Conservation (phyloP, 148 eudicot species). For the Vaccinium vitisidaea region DNA sequence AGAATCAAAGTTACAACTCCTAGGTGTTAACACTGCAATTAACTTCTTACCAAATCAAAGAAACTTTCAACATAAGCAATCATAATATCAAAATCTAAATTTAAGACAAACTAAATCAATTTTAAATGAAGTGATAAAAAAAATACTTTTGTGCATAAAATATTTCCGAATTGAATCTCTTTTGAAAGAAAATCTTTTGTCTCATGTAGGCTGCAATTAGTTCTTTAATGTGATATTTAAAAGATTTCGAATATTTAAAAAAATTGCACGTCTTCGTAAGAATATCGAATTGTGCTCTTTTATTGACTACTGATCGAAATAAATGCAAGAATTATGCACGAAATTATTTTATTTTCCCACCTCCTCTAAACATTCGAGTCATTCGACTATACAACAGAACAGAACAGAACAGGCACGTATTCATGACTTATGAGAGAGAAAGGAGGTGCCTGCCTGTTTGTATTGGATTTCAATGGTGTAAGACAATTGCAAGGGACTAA, state of each 20-base stretch:
- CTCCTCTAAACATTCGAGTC: not conserved
- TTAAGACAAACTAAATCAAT: too few species aligned
- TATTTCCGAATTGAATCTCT: too few species aligned
- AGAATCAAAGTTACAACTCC: not conserved
- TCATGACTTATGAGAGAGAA: not conserved
- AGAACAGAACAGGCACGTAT: not conserved
- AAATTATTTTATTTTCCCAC: not conserved
- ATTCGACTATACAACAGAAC: not conserved
- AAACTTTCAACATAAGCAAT: not conserved
- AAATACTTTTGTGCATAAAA: too few species aligned
- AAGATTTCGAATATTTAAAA: not conserved
- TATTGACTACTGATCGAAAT: not conserved
- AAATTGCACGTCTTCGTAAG: not conserved
- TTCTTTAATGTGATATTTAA: too few species aligned
- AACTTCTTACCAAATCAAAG: not conserved
- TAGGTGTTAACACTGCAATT: not conserved
- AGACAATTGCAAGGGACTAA: slow-evolving; percentile 76
- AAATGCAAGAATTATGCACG: not conserved
- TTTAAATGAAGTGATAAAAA: too few species aligned
- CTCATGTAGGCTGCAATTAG: too few species aligned
- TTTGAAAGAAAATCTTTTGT: too few species aligned
- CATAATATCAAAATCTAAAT: not conserved
- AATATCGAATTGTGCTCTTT: not conserved
- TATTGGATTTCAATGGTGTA: slow-evolving; percentile 84
- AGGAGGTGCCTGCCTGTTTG: slow-evolving; percentile 82